Conservation (phyloP, 2,329 filamentous ascomycete genomes). For the Calonectria henricotiae region DNA sequence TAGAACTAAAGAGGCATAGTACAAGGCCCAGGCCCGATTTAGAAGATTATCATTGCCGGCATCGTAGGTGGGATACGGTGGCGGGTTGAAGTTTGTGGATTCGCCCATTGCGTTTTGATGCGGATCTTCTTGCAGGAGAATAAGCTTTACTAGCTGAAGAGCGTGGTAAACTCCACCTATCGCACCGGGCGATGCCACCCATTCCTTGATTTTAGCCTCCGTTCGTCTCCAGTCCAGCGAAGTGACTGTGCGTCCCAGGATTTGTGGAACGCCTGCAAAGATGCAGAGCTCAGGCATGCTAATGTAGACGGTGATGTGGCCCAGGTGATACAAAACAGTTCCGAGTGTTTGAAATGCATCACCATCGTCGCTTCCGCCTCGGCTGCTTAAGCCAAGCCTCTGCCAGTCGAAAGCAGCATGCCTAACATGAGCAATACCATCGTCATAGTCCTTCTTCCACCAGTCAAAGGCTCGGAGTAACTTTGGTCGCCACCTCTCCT, state of each 20-base stretch:
- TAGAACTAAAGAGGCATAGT: constrained; percentile 51
- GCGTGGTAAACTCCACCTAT: constrained; percentile 53
- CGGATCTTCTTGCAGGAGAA: constrained; percentile 48
- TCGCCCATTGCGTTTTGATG: constrained; percentile 38
- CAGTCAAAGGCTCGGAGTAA: constrained; percentile 51
- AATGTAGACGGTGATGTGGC: constrained; percentile 53
- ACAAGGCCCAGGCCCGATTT: constrained; percentile 50
- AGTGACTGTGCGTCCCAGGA: constrained; percentile 51
- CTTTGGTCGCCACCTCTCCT: constrained; percentile 52
- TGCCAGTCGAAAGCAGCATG: constrained; percentile 54
- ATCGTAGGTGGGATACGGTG: constrained; percentile 48
- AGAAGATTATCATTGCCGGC: constrained; percentile 50
- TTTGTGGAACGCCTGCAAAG: constrained; percentile 51
- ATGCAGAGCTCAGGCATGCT: constrained; percentile 54
- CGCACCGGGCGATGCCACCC: constrained; percentile 51
- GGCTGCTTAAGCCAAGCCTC: constrained; percentile 48
- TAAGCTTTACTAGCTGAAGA: constrained; percentile 50
- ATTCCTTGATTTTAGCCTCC: constrained; percentile 53
- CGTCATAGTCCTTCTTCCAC: constrained; percentile 54
- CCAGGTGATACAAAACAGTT: constrained; percentile 52
- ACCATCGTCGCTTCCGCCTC: constrained; percentile 51
- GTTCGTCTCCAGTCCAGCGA: constrained; percentile 52
- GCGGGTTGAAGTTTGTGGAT: constrained; percentile 41
- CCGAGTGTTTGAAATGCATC: constrained; percentile 52
- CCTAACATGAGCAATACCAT: constrained; percentile 51